A percentile compares a stretch with the other conserved stretches of the same genome.
These are phyloP conservation scores for Naganishia antarctica DNA, from an alignment of 768 basidiomycete species.

Conservation along the genomic window DNA sequence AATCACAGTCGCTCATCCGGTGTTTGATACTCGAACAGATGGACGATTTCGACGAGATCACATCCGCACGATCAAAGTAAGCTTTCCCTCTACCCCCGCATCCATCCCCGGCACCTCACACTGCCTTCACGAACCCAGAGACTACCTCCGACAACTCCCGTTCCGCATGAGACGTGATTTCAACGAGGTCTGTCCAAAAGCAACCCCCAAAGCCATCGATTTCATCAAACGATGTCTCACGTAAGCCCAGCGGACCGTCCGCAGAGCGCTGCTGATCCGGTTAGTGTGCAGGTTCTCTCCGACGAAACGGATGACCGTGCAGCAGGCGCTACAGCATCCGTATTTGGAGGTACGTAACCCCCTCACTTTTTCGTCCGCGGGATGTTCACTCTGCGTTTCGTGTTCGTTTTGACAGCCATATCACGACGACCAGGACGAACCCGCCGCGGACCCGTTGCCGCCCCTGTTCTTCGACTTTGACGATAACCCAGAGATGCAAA, in stretches of 20 bases:
- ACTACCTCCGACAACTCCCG: slow-evolving; percentile 81
- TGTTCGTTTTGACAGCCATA: slow-evolving; percentile 59
- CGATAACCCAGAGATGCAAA: slow-evolving; percentile 43
- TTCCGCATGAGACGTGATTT: slow-evolving; percentile 77
- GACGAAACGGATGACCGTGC: slow-evolving; percentile 77
- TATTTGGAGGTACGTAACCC: slow-evolving; percentile 61
- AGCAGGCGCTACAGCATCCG: slow-evolving; percentile 80
- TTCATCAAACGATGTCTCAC: slow-evolving; percentile 44
- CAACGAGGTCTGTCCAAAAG: slow-evolving; percentile 64
- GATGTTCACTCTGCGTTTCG: slow-evolving; percentile 15
- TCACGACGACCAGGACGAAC: slow-evolving; percentile 85
- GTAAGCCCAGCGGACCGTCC: slow-evolving; percentile 56
- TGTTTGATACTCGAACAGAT: too few species aligned
- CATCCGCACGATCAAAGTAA: slow-evolving; percentile 60
- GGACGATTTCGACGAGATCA: slow-evolving; percentile 93
- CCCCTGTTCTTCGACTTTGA: slow-evolving; percentile 52
- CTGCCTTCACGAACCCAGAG: slow-evolving; percentile 51
- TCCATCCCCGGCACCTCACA: neutral
- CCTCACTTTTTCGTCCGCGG: neutral
- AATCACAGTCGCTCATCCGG: too few species aligned
- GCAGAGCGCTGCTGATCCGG: neutral
- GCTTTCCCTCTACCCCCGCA: neutral
- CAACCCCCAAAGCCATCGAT: slow-evolving; percentile 55
- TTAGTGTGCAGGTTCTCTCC: slow-evolving; percentile 53
- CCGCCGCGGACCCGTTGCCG: slow-evolving; percentile 57